Percentiles rank a stretch among this genome's conserved stretches.
Conservation (phyloP, 331 rosid genomes). For the Rhamnella rubrinervis region DNA sequence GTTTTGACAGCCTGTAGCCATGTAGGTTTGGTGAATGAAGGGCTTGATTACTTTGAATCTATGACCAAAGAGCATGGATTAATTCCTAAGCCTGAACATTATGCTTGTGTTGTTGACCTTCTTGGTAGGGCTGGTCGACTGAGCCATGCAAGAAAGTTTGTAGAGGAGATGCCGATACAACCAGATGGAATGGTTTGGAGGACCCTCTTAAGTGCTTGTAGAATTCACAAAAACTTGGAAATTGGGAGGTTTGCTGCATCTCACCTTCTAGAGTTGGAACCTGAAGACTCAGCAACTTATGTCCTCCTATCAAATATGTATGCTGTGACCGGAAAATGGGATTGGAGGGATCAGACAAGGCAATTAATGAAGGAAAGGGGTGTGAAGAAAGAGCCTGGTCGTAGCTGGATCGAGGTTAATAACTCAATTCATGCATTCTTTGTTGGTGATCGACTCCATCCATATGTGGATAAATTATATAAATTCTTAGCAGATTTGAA, state of each 20-base stretch:
- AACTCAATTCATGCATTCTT: slow-evolving; percentile 69
- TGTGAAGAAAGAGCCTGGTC: slow-evolving; percentile 89
- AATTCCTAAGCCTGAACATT: slow-evolving; percentile 85
- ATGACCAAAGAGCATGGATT: slow-evolving; percentile 66
- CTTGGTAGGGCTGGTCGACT: slow-evolving; percentile 78
- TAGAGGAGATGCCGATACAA: slow-evolving; percentile 72
- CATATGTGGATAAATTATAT: slow-evolving; percentile 51
- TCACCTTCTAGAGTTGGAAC: slow-evolving; percentile 76
- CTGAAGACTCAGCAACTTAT: slow-evolving; percentile 87
- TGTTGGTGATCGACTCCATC: slow-evolving; percentile 77
- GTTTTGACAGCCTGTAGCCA: slow-evolving; percentile 90
- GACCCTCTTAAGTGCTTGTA: slow-evolving; percentile 85
- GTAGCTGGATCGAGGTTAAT: slow-evolving; percentile 82
- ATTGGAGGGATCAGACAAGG: slow-evolving; percentile 70
- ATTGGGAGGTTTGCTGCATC: slow-evolving; percentile 85
- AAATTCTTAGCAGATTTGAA: slow-evolving; percentile 51
- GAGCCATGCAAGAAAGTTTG: slow-evolving; percentile 52
- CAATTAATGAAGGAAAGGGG: slow-evolving; percentile 75
- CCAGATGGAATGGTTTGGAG: slow-evolving; percentile 90
- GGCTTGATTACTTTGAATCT: slow-evolving; percentile 69
- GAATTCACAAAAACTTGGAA: slow-evolving; percentile 59
- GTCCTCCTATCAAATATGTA: slow-evolving; percentile 84
- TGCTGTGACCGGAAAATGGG: slow-evolving; percentile 81
- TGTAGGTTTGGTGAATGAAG: slow-evolving; percentile 80
- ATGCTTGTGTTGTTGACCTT: slow-evolving; percentile 82